Base-by-base conservation (phyloP, 345 rosid species). In the Bruguiera gymnorhiza region DNA sequence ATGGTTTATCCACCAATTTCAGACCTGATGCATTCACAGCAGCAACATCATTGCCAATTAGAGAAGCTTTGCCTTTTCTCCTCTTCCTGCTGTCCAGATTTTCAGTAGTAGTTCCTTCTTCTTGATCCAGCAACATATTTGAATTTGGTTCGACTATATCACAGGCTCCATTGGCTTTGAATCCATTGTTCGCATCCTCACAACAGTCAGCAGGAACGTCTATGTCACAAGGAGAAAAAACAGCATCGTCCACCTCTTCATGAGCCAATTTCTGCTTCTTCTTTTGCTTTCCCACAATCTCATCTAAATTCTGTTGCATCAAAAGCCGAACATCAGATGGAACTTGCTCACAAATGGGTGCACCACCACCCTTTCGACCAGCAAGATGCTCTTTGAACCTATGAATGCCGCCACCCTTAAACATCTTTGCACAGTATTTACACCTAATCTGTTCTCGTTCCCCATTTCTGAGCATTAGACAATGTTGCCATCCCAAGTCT, bases 321-420 rank as follows among this genome's bases (percentile, higher is more conserved):
- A 58, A 60, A 36, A 11, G 37, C 63, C 76, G 68, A 43, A 76
- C 69, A 60, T 71, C 75, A 3, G 66, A 10, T 48, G 80, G 73
- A 59, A 72, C 80, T 36, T 30, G 65, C 3, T 20, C 32, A 43
- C 80, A 77, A 27, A 67, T 52, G 34, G 78, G 78, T 1, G 67
- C 76, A 31, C 68, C 67, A 3, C 68, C 67, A 5, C 81, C 75
- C 20, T 78, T 78, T 18, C 76, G 71, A 57, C 78, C 81, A 13
- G 81, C 77, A 53, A 78, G 78, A 66, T 78, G 81, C 78, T 78
- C 81, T 68, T 78, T 78, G 59, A 78, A 78, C 30, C 81, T 65
- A 62, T 69, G 69, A 73, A 78, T 78, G 13, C 81, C 81, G 46
- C 81, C 81, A 31, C 81, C 81, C 67, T 78, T 78, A 23, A 78